Evolutionary conservation across 192 early-diverging fungal genomes (phyloP).

Genomic region (Allomyces macrogynus): DNA sequence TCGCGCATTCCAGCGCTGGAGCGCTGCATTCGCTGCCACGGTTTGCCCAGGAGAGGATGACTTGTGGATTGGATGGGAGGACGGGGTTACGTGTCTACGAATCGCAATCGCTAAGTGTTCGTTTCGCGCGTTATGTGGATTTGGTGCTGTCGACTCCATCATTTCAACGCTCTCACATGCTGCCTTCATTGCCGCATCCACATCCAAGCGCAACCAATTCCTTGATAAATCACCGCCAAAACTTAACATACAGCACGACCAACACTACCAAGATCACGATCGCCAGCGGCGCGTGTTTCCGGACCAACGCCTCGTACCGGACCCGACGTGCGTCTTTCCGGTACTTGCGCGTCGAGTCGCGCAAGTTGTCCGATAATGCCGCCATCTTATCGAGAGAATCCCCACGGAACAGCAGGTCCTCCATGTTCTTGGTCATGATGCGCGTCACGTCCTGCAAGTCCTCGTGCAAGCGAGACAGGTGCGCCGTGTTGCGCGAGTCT

Average conservation of each 20-base stretch:
- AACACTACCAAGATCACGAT: slow-evolving; percentile 59
- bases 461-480: slow-evolving; percentile 81
- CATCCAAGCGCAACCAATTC: too few relatives aligned
- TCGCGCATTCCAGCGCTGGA: too few relatives aligned
- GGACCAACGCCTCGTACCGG: slow-evolving; percentile 73
- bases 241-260: slow-evolving; percentile 51
- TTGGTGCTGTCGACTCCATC: too few relatives aligned
- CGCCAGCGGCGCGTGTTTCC: slow-evolving; percentile 81
- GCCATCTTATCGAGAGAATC: slow-evolving; percentile 61
- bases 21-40: too few relatives aligned
- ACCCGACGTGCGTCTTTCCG: slow-evolving; percentile 67
- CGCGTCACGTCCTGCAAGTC: slow-evolving; percentile 88
- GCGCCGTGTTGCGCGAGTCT: slow-evolving; percentile 78
- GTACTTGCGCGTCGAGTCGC: slow-evolving; percentile 59
- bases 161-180: too few relatives aligned
- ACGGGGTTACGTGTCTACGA: too few relatives aligned
- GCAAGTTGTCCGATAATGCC: slow-evolving; percentile 38
- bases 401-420: slow-evolving; percentile 79
- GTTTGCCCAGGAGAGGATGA: too few relatives aligned
- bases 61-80: too few relatives aligned
- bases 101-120: too few relatives aligned
- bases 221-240: not conserved
- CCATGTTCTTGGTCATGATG: slow-evolving; percentile 98
- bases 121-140: too few relatives aligned
- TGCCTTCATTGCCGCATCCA: too few relatives aligned